Evolutionary conservation across 139 green algal genomes (phyloP), one percentile per base, ranked within the genome.

Genomic region (Microglena sp.): DNA sequence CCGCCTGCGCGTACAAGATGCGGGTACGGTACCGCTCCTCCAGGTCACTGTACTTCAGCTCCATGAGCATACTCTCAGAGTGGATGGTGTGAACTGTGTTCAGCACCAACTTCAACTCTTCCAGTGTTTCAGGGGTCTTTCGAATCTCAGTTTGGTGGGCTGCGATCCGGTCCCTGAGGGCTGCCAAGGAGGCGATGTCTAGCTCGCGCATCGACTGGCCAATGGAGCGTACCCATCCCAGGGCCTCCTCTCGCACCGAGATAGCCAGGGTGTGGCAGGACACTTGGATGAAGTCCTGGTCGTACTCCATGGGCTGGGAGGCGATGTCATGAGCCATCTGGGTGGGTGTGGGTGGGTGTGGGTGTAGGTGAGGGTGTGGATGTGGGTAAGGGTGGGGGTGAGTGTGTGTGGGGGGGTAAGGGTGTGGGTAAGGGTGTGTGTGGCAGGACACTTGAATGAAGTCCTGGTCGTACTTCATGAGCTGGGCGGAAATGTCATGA

Each of bases 11-110:
- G 65, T 88, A 89, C 44, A 90, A 72, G 70, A 82, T 33, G 15
- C 86, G 76, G 5, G 77, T 90, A 66, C 84, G 76, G 80, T 78
- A 90, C n/a, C 87, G 76, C 77, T 94, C 87, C 70, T 92, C 81
- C 34, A 94, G 67, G 70, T 91, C 86, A 0, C 40, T 45, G 72
- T 85, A 91, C 1, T 72, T 53, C 36, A 94, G 61, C 76, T 94
- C 87, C 76, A 89, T 83, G 24, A 76, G 29, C 86, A 91, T 91
- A 56, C 65, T 60, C 31, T 75, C 70, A 55, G 63, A 69, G 54
- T 74, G 73, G 62, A 89, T 83, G 31, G 54, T 72, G 55, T 68
- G 69, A 44, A 89, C 66, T 3, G 74, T 82, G 71, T 77, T 82
- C 2, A 89, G 71, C 70, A 86, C 72, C 22, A 58, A 54, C 72